Conservation (phyloP, 305 asterid genomes). For the Fraxinus baroniana region DNA sequence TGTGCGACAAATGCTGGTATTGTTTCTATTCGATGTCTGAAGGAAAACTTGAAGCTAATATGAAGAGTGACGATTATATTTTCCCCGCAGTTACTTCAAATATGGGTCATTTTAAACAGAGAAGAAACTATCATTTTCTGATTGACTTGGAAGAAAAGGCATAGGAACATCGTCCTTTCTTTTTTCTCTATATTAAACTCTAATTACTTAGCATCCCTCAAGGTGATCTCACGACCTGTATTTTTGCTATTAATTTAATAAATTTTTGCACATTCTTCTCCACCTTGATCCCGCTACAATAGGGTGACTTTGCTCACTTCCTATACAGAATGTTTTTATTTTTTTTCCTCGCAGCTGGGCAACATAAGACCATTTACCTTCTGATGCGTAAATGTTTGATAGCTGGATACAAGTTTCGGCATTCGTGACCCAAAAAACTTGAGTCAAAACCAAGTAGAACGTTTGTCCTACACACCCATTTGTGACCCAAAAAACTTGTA, state of each 20-base stretch:
- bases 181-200: not conserved
- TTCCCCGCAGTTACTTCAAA: not conserved
- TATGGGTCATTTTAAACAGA: not conserved
- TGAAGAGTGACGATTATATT: not conserved
- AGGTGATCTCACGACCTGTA: constrained; percentile 51
- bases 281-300: constrained; percentile 74
- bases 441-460: constrained; percentile 45
- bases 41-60: not conserved
- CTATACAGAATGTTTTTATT: constrained; percentile 30
- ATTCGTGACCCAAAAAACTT: constrained; percentile 7
- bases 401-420: constrained; percentile 53
- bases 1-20: not conserved
- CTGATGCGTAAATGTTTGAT: constrained; percentile 61
- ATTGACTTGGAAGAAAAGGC: not conserved
- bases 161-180: not conserved
- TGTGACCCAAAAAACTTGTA: constrained; percentile 70
- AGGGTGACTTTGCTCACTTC: constrained; percentile 53
- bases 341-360: constrained; percentile 44
- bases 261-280: constrained; percentile 62
- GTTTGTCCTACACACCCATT: constrained; percentile 65
- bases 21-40: not conserved
- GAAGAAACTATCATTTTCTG: not conserved
- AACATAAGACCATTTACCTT: constrained; percentile 59
- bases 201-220: constrained; percentile 46
- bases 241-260: constrained; percentile 49